Evolutionary conservation across 1,139 yeast genomes (phyloP).

Genomic region (Starmera stellimalicola): DNA sequence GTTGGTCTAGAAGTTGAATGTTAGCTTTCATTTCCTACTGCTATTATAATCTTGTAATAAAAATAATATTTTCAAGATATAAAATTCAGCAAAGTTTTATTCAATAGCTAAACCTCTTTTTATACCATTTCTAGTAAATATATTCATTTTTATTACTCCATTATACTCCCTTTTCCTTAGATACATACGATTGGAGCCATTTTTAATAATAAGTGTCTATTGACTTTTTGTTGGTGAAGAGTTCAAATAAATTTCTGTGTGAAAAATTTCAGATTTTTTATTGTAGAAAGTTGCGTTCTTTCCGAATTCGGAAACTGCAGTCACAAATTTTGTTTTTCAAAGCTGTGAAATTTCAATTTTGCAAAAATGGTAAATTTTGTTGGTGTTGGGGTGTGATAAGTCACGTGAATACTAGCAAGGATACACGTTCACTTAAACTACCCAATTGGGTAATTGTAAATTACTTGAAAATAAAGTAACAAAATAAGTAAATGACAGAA

Average conservation of each 20-base stretch:
- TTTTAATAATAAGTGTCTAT: slow-evolving; percentile 22
- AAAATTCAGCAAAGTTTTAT: slow-evolving; percentile 43
- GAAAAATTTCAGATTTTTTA: slow-evolving; percentile 3
- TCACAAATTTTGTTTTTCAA: no score
- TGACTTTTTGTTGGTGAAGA: slow-evolving; percentile 3
- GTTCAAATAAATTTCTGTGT: background rate
- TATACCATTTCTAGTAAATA: background rate
- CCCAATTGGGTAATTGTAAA: no score
- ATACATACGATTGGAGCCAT: slow-evolving; percentile 90
- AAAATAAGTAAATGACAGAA: no score
- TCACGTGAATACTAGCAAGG: background rate
- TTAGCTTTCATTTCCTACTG: slow-evolving; percentile 52
- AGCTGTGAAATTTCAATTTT: no score
- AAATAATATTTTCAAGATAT: slow-evolving; percentile 18
- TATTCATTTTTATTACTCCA: background rate
- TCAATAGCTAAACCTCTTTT: background rate
- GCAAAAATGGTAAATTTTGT: background rate
- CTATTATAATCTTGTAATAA: slow-evolving; percentile 30
- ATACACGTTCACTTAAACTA: no score
- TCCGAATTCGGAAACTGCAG: no score
- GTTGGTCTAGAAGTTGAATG: slow-evolving; percentile 44
- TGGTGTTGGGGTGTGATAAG: background rate
- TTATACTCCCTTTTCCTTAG: slow-evolving; percentile 1
- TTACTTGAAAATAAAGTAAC: no score
- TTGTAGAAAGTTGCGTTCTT: background rate